These are phyloP conservation scores for Hymenoscyphus infarciens DNA, from an alignment of 2,329 filamentous ascomycete genomes.

Conservation along the genomic window DNA sequence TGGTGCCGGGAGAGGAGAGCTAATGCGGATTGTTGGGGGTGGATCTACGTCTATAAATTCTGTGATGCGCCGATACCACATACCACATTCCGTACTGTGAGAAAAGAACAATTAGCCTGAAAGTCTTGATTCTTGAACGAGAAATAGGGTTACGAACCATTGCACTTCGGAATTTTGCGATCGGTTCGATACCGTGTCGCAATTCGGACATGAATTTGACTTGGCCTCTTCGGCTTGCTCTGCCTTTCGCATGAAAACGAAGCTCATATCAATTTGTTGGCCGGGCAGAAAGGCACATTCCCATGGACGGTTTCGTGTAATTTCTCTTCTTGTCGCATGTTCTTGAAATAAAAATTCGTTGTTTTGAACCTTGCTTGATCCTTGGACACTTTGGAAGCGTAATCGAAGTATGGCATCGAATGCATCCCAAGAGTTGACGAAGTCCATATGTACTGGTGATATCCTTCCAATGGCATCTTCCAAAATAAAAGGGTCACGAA, in stretches of 20 bases:
- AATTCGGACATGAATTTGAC: too few species aligned
- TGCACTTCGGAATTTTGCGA: too few species aligned
- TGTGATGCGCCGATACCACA: too few species aligned
- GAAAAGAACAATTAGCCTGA: too few species aligned
- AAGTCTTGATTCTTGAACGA: too few species aligned
- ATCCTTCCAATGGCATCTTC: constrained; percentile 20
- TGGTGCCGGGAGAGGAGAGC: too few species aligned
- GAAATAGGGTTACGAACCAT: too few species aligned
- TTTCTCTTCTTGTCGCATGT: constrained; percentile 10
- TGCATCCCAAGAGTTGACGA: constrained; percentile 21
- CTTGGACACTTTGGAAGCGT: constrained; percentile 13
- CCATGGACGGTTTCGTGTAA: constrained; percentile 7
- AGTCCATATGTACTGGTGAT: constrained; percentile 16
- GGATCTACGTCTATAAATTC: too few species aligned
- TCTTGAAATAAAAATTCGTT: constrained; percentile 19
- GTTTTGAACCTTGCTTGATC: constrained; percentile 4
- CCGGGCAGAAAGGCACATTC: constrained; percentile 13
- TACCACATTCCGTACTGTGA: too few species aligned
- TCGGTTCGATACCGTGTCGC: too few species aligned
- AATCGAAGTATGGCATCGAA: constrained; percentile 16
- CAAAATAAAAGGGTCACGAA: constrained; percentile 18
- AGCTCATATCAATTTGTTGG: constrained; percentile 15
- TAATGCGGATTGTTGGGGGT: too few species aligned
- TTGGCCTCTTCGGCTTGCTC: too few species aligned
- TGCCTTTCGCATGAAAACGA: constrained; percentile 8